These are phyloP conservation scores for Coprinopsis sp. DNA, from an alignment of 768 basidiomycete genomes.

Conservation along the genomic window DNA sequence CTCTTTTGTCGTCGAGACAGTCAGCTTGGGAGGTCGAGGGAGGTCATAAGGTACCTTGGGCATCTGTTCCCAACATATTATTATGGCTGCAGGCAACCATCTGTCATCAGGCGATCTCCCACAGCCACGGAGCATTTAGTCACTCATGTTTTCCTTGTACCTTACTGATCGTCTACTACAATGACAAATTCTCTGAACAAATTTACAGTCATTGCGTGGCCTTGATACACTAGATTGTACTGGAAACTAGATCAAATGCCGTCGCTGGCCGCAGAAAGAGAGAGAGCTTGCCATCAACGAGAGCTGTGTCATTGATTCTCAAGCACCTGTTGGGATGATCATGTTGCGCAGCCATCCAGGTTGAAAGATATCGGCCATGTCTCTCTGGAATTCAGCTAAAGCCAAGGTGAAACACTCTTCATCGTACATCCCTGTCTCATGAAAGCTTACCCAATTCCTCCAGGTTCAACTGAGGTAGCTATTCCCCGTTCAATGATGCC, in stretches of 20 bases:
- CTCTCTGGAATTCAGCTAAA: constrained; percentile 58
- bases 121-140: constrained; percentile 1
- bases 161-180: too few relatives aligned
- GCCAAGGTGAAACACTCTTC: constrained; percentile 15
- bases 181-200: too few relatives aligned
- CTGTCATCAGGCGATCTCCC: constrained; percentile 6
- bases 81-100: constrained; percentile 11
- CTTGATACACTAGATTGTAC: too few relatives aligned
- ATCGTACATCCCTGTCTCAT: not conserved
- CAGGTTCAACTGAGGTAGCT: constrained; percentile 43
- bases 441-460: not conserved
- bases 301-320: not conserved
- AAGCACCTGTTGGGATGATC: not conserved
- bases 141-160: not conserved
- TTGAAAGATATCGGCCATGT: constrained; percentile 27
- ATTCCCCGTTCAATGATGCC: not conserved
- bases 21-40: not conserved
- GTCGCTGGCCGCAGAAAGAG: too few relatives aligned
- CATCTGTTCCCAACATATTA: constrained; percentile 5
- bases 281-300: too few relatives aligned
- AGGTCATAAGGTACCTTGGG: constrained; percentile 2
- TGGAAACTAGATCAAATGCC: too few relatives aligned
- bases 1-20: constrained; percentile 1
- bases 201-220: too few relatives aligned
- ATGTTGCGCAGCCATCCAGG: too few relatives aligned